Evolutionary conservation across 768 basidiomycete species (phyloP).

Genomic region (Ramaria rubella): DNA sequence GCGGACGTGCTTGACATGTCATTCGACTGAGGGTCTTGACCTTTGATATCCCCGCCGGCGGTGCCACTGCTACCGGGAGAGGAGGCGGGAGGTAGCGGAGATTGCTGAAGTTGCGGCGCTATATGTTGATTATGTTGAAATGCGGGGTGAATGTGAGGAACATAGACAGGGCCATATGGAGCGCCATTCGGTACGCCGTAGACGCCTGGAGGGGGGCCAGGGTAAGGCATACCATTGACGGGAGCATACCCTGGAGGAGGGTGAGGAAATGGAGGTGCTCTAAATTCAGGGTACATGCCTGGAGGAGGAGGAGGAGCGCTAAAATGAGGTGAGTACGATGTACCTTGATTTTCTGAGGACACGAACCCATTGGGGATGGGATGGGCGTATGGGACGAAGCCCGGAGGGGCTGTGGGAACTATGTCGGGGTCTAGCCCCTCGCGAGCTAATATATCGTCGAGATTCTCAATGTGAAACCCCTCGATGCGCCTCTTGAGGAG

Average conservation of each 20-base stretch:
- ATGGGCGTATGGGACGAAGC: conserved; percentile 10
- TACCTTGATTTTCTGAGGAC: conserved; percentile 29
- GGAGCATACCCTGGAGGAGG: conserved; percentile 22
- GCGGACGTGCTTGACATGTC: conserved; percentile 73
- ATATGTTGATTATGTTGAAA: conserved; percentile 42
- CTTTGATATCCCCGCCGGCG: conserved; percentile 44
- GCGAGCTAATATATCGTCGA: conserved; percentile 58
- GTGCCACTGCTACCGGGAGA: conserved; percentile 18
- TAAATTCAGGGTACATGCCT: conserved; percentile 21
- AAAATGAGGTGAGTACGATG: conserved; percentile 14
- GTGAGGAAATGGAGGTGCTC: conserved; percentile 27
- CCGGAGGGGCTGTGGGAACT: conserved; percentile 7
- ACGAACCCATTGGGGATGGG: conserved; percentile 25
- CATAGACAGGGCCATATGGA: conserved; percentile 32
- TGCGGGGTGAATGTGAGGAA: conserved; percentile 53
- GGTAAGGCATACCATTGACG: not conserved
- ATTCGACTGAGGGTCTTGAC: conserved; percentile 72
- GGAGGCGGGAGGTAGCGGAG: conserved; percentile 16
- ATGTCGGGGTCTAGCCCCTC: conserved; percentile 52
- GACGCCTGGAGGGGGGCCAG: conserved; percentile 7
- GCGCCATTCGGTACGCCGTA: conserved; percentile 8
- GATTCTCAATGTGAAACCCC: conserved; percentile 55
- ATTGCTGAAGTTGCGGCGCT: conserved; percentile 29
- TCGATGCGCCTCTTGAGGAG: conserved; percentile 70
- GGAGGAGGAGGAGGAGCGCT: conserved; percentile 20